Percentiles rank a stretch among this genome's conserved stretches.
phyloP scores from a whole-genome alignment of 1,284 basidiomycete species.

The Trichosporon ovoides region DNA sequence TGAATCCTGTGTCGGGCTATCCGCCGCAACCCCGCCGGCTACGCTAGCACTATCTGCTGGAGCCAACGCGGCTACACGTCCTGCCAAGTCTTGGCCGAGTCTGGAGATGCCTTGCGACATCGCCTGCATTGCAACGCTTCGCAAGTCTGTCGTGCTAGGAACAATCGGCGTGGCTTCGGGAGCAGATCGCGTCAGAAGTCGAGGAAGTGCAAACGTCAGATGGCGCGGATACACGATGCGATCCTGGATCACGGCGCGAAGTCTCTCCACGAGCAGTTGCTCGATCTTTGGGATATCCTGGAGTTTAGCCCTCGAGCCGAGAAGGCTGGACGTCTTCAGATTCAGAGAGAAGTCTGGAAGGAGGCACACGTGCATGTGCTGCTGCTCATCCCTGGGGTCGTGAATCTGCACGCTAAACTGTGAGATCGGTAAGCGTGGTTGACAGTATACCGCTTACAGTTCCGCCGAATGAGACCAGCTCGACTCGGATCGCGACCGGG shows the following conservation, averaged over 20 bases:
- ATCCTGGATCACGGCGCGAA: conserved; percentile 53
- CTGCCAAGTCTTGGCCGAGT: conserved; percentile 15
- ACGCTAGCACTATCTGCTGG: conserved; percentile 15
- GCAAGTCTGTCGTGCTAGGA: conserved; percentile 13
- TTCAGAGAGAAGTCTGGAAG: conserved; percentile 57
- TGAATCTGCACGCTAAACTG: conserved; percentile 43
- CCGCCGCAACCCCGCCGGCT: conserved; percentile 1
- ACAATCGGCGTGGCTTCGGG: conserved; percentile 7
- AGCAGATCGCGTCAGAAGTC: conserved; percentile 33
- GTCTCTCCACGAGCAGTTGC: conserved; percentile 53
- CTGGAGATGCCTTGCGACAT: conserved; percentile 14
- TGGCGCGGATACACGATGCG: conserved; percentile 53
- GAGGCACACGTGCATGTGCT: conserved; percentile 53
- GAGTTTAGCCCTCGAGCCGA: conserved; percentile 56
- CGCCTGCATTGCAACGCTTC: conserved; percentile 7
- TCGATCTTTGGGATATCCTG: conserved; percentile 59
- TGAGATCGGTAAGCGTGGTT: conserved; percentile 5
- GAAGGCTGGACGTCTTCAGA: conserved; percentile 53
- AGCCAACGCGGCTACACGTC: conserved; percentile 10
- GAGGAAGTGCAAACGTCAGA: conserved; percentile 50
- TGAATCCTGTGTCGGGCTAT: not conserved
- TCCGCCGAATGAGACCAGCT: conserved; percentile 54
- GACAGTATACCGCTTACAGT: conserved; percentile 44
- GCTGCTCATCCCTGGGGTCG: conserved; percentile 36
- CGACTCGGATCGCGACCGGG: conserved; percentile 54